A percentile compares a stretch with the other conserved stretches of the same genome.
These are phyloP conservation scores for Globisporangium nodosum DNA, from an alignment of 352 stramenopile genomes.

Conservation along the genomic window DNA sequence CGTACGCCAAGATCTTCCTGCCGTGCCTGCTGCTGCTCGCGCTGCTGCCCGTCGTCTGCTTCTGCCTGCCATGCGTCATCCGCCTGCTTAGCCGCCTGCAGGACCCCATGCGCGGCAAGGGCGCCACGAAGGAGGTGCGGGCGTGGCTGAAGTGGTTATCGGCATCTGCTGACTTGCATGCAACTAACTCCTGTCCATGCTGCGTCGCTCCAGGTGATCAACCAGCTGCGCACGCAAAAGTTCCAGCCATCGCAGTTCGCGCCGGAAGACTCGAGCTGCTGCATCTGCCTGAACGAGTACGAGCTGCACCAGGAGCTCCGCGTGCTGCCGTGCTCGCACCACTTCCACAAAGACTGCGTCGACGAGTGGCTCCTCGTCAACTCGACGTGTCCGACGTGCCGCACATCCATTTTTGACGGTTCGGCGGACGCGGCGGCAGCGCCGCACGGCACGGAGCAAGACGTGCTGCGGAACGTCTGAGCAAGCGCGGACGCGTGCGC, in stretches of 20 bases:
- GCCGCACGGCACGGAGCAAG: constrained; percentile 36
- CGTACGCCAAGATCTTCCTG: constrained; percentile 92
- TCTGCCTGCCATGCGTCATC: constrained; percentile 92
- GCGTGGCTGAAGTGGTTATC: not conserved
- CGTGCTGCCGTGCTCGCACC: constrained; percentile 93
- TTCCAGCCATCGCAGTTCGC: constrained; percentile 61
- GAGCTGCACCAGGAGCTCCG: constrained; percentile 84
- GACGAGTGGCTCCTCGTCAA: constrained; percentile 88
- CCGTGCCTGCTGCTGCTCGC: constrained; percentile 88
- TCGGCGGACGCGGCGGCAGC: not conserved
- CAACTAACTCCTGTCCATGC: not conserved
- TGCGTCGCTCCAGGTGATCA: constrained; percentile 36
- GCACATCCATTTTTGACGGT: constrained; percentile 73
- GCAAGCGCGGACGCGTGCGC: not conserved
- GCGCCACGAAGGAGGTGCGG: constrained; percentile 66
- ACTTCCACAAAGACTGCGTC: constrained; percentile 92
- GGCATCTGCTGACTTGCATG: no score
- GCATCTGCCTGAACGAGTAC: constrained; percentile 90
- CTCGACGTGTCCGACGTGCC: constrained; percentile 83
- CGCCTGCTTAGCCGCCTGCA: constrained; percentile 87
- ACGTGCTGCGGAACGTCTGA: constrained; percentile 57
- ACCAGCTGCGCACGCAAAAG: constrained; percentile 53
- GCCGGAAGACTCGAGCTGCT: constrained; percentile 85
- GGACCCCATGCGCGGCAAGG: constrained; percentile 84
- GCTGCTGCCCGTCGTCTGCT: constrained; percentile 90